Percentiles rank a stretch among this genome's conserved stretches.
Evolutionary conservation across 2,329 filamentous ascomycete genomes (phyloP).

Genomic region (Tolypocladium sp.): DNA sequence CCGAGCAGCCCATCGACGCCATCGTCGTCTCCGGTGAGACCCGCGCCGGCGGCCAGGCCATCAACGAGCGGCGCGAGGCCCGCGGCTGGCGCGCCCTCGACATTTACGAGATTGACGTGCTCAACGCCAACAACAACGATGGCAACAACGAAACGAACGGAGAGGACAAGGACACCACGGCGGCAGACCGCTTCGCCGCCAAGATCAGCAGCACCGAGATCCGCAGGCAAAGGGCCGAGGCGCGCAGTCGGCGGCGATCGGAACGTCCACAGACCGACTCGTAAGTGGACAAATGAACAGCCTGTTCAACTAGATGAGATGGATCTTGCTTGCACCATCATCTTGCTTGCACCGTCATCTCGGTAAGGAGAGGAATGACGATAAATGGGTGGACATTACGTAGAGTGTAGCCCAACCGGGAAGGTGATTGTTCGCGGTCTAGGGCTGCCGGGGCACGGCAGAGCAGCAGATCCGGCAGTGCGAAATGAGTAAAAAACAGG

Average conservation of each 20-base stretch:
- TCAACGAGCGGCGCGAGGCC: constrained; percentile 73
- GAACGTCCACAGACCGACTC: not conserved
- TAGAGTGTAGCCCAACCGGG: not conserved
- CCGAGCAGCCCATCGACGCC: constrained; percentile 66
- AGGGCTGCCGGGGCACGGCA: not conserved
- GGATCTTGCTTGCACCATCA: not conserved
- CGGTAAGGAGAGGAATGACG: not conserved
- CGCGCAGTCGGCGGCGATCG: constrained; percentile 4
- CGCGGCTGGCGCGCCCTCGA: constrained; percentile 69
- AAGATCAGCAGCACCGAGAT: constrained; percentile 94
- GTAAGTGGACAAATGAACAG: not conserved
- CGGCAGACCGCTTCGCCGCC: constrained; percentile 53
- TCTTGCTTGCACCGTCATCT: not conserved
- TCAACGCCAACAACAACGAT: constrained; percentile 52
- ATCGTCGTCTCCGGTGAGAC: constrained; percentile 88
- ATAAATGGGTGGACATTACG: not conserved
- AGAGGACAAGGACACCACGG: constrained; percentile 23
- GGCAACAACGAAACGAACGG: constrained; percentile 24
- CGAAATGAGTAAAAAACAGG: no score
- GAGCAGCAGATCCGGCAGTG: not conserved
- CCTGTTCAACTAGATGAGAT: not conserved
- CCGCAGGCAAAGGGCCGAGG: constrained; percentile 37
- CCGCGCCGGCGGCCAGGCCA: constrained; percentile 67
- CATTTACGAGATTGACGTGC: constrained; percentile 81
- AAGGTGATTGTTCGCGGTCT: not conserved